Evolutionary conservation across 768 basidiomycete genomes (phyloP).

Genomic region (Russula earlei): DNA sequence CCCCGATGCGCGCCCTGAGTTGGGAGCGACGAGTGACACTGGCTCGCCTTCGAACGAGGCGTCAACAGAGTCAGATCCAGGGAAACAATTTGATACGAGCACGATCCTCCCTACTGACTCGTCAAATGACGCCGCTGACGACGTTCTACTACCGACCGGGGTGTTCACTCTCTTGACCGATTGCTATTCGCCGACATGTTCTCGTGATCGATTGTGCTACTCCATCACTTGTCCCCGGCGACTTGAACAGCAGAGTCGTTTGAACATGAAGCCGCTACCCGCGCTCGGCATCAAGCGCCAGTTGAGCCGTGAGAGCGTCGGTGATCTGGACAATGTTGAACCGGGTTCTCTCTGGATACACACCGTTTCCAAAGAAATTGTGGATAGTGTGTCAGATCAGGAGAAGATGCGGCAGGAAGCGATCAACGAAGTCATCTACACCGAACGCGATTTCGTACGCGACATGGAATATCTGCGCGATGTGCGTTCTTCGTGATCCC

Average conservation of each 20-base stretch:
- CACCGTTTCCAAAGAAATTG: constrained; percentile 89
- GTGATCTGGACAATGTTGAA: constrained; percentile 58
- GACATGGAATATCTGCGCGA: constrained; percentile 98
- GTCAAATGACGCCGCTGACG: constrained; percentile 32
- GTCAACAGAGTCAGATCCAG: constrained; percentile 25
- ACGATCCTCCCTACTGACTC: constrained; percentile 20
- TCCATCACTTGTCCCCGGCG: constrained; percentile 93
- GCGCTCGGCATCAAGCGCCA: constrained; percentile 65
- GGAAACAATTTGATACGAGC: constrained; percentile 22
- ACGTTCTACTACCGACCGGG: constrained; percentile 73
- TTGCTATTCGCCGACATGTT: constrained; percentile 97
- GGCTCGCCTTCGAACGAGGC: constrained; percentile 23
- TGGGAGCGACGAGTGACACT: constrained; percentile 21
- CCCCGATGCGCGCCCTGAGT: constrained; percentile 22
- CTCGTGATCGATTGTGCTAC: constrained; percentile 89
- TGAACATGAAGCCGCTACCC: constrained; percentile 92
- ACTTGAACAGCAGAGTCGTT: constrained; percentile 84
- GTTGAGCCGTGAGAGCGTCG: constrained; percentile 70
- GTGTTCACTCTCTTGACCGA: constrained; percentile 95
- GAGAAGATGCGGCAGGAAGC: constrained; percentile 97
- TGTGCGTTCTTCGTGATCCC: constrained; percentile 36
- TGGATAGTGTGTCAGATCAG: constrained; percentile 81
- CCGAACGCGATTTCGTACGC: constrained; percentile 94
- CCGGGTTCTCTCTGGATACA: constrained; percentile 92
- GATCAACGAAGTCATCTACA: constrained; percentile 93